phyloP scores from a whole-genome alignment of 1,284 basidiomycete genomes.

The Takashimella tepidaria region DNA sequence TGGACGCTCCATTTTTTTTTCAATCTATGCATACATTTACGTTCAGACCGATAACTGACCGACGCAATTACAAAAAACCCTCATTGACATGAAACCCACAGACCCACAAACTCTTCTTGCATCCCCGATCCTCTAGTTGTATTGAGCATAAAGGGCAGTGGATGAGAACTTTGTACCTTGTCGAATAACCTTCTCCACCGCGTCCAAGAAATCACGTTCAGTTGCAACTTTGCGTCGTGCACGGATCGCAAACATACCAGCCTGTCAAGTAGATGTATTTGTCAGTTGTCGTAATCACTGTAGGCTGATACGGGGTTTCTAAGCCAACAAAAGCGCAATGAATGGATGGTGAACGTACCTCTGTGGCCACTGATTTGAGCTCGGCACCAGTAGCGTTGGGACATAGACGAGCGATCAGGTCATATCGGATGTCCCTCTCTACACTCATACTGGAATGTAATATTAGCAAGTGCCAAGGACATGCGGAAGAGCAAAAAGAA shows the following conservation, averaged over 20 bases:
- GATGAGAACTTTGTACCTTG: conserved; percentile 96
- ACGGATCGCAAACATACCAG: conserved; percentile 99
- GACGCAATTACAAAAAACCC: neutral
- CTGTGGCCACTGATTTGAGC: conserved; percentile 91
- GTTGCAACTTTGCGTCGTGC: conserved; percentile 94
- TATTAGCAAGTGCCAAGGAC: neutral
- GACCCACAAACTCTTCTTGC: neutral
- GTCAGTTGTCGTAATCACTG: no score
- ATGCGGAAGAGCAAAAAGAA: no score
- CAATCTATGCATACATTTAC: neutral
- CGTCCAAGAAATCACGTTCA: conserved; percentile 95
- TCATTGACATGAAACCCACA: neutral
- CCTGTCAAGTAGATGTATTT: conserved; percentile 51
- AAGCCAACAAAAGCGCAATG: neutral
- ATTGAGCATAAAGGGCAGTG: conserved; percentile 57
- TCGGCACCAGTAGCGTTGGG: conserved; percentile 98
- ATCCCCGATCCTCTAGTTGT: conserved; percentile 31
- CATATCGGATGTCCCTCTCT: conserved; percentile 94
- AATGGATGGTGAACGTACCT: conserved; percentile 53
- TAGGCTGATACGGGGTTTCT: no score
- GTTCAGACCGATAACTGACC: neutral
- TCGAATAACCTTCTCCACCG: conserved; percentile 96
- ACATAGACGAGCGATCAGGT: conserved; percentile 92
- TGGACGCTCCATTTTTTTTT: no score
- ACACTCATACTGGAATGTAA: conserved; percentile 76